Conservation (phyloP, 2,329 filamentous ascomycete species). For the Aspergillus sp. region DNA sequence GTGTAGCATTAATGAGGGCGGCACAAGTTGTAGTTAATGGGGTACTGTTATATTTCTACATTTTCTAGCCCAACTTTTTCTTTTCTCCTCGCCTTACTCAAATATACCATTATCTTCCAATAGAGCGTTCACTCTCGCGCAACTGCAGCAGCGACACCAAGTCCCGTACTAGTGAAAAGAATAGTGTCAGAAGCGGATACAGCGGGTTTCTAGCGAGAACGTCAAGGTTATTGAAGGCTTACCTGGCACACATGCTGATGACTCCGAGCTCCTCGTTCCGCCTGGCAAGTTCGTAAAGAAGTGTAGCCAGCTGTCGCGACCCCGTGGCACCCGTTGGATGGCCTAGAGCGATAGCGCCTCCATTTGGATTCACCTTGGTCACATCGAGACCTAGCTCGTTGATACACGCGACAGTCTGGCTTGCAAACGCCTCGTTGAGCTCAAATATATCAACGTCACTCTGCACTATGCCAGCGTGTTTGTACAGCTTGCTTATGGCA, state of each 20-base stretch:
- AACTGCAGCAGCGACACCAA: too few relatives aligned
- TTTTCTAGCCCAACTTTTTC: too few relatives aligned
- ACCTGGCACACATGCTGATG: conserved; percentile 78
- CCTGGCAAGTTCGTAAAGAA: conserved; percentile 72
- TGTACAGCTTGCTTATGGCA: conserved; percentile 67
- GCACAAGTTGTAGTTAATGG: too few relatives aligned
- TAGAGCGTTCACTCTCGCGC: too few relatives aligned
- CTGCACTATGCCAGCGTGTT: conserved; percentile 65
- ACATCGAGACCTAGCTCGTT: conserved; percentile 56
- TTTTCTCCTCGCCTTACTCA: too few relatives aligned
- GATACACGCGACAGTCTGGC: conserved; percentile 87
- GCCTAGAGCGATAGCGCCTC: conserved; percentile 80
- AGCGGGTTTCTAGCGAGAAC: too few relatives aligned
- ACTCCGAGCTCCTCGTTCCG: conserved; percentile 80
- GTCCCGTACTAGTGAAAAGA: too few relatives aligned
- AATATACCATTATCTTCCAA: too few relatives aligned
- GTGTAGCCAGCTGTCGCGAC: conserved; percentile 78
- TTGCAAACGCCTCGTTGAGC: conserved; percentile 93
- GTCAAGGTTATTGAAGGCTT: conserved; percentile 32
- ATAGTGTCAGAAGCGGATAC: too few relatives aligned
- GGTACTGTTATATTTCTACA: too few relatives aligned
- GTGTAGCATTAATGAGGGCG: too few relatives aligned
- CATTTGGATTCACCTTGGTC: conserved; percentile 74
- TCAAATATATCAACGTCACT: conserved; percentile 85
- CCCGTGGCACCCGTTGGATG: conserved; percentile 84